Evolutionary conservation across 257 asterid species (phyloP).

Genomic region (Solanum ossicruentum): DNA sequence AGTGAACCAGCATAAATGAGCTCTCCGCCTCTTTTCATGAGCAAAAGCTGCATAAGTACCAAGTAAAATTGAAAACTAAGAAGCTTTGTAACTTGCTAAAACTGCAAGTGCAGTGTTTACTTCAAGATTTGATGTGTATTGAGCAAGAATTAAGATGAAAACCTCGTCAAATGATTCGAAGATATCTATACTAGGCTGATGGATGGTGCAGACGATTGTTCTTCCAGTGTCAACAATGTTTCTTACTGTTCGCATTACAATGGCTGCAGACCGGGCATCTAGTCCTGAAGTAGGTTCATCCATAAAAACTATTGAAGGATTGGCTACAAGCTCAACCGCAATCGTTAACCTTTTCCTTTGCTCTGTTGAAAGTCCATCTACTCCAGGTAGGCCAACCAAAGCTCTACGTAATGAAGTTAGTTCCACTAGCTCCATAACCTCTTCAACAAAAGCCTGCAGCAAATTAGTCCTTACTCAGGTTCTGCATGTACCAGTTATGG

Average conservation of each 20-base stretch:
- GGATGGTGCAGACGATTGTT: slow-evolving; percentile 87
- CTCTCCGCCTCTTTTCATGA: slow-evolving; percentile 80
- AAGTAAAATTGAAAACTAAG: not conserved
- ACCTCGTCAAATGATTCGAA: slow-evolving; percentile 91
- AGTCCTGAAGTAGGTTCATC: slow-evolving; percentile 93
- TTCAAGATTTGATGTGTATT: not conserved
- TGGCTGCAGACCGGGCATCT: slow-evolving; percentile 88
- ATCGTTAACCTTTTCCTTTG: slow-evolving; percentile 81
- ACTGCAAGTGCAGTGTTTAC: not conserved
- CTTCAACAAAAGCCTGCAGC: slow-evolving; percentile 63
- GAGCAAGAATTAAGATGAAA: not conserved
- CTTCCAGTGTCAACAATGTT: slow-evolving; percentile 84
- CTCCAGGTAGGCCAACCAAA: slow-evolving; percentile 77
- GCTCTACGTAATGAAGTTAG: slow-evolving; percentile 46
- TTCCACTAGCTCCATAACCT: slow-evolving; percentile 80
- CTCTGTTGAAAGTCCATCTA: slow-evolving; percentile 70
- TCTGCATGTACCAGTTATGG: not conserved
- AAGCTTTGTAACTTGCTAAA: not conserved
- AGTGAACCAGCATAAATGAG: slow-evolving; percentile 87
- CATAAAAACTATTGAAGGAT: slow-evolving; percentile 88
- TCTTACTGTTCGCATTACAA: slow-evolving; percentile 91
- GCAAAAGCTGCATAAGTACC: slow-evolving; percentile 44
- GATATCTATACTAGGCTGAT: slow-evolving; percentile 83
- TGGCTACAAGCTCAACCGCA: slow-evolving; percentile 80
- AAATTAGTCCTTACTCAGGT: not conserved